Evolutionary conservation across 2,329 filamentous ascomycete species (phyloP).

Genomic region (Fusarium pseudoanthophilum): DNA sequence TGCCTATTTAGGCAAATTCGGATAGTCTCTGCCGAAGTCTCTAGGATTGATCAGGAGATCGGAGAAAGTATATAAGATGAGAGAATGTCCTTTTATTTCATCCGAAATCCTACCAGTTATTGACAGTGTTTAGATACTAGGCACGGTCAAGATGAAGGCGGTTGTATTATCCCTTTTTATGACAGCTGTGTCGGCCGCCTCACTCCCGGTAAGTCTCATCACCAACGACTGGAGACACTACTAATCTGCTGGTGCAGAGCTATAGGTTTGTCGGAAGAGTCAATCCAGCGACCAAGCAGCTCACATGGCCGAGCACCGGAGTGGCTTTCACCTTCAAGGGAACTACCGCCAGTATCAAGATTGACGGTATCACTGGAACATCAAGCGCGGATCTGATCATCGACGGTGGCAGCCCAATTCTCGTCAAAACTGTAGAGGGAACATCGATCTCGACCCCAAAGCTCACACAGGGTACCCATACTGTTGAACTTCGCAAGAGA

Average conservation of each 20-base stretch:
- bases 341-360: conserved; percentile 51
- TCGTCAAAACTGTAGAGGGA: conserved; percentile 15
- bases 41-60: neutral
- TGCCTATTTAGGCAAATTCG: conserved; percentile 24
- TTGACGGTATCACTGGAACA: conserved; percentile 4
- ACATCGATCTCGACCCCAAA: conserved; percentile 12
- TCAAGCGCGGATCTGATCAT: conserved; percentile 32
- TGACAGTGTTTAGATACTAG: neutral
- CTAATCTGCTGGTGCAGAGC: neutral
- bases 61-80: neutral
- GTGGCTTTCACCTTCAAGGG: conserved; percentile 55
- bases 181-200: conserved; percentile 4
- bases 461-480: conserved; percentile 20
- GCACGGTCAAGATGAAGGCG: conserved; percentile 14
- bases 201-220: neutral
- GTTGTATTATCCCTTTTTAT: neutral
- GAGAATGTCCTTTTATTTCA: neutral
- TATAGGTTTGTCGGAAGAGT: conserved; percentile 52
- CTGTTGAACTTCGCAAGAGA: conserved; percentile 30
- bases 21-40: conserved; percentile 13
- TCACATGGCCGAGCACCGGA: conserved; percentile 58
- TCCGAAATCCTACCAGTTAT: fast-evolving
- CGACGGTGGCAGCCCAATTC: conserved; percentile 18
- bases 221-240: neutral
- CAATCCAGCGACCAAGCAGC: conserved; percentile 54